Conservation (phyloP, 345 rosid species). For the Aquilaria malaccensis region DNA sequence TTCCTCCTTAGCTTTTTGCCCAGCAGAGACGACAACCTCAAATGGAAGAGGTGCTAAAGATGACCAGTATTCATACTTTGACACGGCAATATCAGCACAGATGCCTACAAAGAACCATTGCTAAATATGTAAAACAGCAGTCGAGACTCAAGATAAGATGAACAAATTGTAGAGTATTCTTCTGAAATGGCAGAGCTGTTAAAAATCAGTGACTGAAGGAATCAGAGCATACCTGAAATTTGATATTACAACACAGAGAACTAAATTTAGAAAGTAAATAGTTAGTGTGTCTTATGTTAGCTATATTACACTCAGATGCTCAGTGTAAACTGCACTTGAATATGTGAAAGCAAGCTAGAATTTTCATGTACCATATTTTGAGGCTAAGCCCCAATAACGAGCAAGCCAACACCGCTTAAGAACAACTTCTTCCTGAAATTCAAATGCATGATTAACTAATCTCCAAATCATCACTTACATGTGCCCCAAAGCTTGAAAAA, state of each 20-base stretch:
- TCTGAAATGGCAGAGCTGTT: not conserved
- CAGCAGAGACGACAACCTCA: slow-evolving; percentile 95
- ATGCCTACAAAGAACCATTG: slow-evolving; percentile 49
- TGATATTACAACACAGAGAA: no score
- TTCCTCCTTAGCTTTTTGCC: slow-evolving; percentile 93
- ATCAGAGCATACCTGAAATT: no score
- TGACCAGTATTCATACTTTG: slow-evolving; percentile 97
- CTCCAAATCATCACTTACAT: slow-evolving; percentile 4
- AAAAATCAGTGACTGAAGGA: no score
- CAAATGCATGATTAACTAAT: slow-evolving; percentile 12
- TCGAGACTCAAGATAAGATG: slow-evolving; percentile 6
- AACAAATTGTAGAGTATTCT: slow-evolving; percentile 1
- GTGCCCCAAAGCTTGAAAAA: slow-evolving; percentile 1
- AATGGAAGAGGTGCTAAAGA: slow-evolving; percentile 97
- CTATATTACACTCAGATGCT: no score
- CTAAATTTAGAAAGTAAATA: no score
- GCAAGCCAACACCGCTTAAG: slow-evolving; percentile 99
- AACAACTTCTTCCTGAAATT: slow-evolving; percentile 96
- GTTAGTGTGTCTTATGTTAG: no score
- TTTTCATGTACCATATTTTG: slow-evolving; percentile 56
- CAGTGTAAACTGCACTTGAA: no score
- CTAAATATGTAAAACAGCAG: slow-evolving; percentile 11
- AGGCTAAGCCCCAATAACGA: slow-evolving; percentile 98
- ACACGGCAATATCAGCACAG: slow-evolving; percentile 82
- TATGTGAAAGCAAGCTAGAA: no score